A percentile compares a stretch with the other conserved stretches of the same genome.
Conservation (phyloP, 2,329 filamentous ascomycete species). For the Colletotrichum graminicola region DNA sequence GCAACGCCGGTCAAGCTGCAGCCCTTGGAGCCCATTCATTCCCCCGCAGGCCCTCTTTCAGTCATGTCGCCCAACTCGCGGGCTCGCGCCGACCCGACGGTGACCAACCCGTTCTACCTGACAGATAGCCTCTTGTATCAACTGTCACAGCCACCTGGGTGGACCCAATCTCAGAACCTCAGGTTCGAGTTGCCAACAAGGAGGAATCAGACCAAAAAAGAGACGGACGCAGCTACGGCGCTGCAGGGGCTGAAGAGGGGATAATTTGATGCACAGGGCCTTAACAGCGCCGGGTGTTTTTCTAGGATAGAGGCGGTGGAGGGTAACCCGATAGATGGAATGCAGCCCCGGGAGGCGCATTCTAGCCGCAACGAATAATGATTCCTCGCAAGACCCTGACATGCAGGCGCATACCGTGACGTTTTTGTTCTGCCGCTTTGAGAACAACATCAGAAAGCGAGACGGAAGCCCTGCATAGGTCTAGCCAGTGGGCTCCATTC, state of each 20-base stretch:
- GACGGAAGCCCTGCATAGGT: neutral
- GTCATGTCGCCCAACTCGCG: conserved; percentile 28
- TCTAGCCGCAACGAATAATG: conserved; percentile 4
- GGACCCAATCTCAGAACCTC: neutral
- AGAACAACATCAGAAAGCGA: neutral
- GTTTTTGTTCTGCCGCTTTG: neutral
- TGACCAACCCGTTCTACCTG: conserved; percentile 2
- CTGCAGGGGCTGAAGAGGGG: conserved; percentile 18
- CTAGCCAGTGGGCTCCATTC: neutral
- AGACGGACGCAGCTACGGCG: conserved; percentile 23
- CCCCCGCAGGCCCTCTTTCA: conserved; percentile 21
- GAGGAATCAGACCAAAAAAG: neutral
- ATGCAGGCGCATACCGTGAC: neutral
- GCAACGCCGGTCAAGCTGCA: conserved; percentile 18
- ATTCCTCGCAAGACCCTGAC: neutral
- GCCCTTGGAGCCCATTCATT: conserved; percentile 26
- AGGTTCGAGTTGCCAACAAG: neutral
- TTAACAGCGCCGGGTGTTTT: neutral
- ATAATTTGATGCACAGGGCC: neutral
- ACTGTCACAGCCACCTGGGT: conserved; percentile 7
- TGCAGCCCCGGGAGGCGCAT: neutral
- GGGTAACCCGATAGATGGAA: conserved; percentile 27
- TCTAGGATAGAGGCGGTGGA: conserved; percentile 12
- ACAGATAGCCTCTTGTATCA: conserved; percentile 18
- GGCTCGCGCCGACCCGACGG: neutral